A percentile compares a stretch with the other conserved stretches of the same genome.
phyloP scores from a whole-genome alignment of 2,329 filamentous ascomycete genomes.

The Phoma sp. region DNA sequence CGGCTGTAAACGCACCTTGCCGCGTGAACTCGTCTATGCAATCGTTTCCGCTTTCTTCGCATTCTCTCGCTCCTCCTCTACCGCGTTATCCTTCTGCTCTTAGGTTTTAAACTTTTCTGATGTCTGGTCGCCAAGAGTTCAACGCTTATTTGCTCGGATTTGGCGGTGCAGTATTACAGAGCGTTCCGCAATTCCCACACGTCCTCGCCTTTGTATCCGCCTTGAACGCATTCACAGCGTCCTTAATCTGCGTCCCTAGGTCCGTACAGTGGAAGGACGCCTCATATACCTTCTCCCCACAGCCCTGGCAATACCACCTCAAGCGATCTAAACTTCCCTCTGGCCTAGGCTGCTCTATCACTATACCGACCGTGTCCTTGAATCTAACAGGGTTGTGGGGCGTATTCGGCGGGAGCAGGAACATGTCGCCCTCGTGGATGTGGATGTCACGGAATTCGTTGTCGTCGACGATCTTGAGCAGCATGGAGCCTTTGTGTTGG shows the following conservation, averaged over 20 bases:
- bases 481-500: conserved; percentile 91
- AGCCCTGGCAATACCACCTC: conserved; percentile 87
- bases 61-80: conserved; percentile 8
- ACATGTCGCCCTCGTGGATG: conserved; percentile 93
- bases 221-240: conserved; percentile 83
- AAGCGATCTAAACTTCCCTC: conserved; percentile 75
- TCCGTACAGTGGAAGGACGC: conserved; percentile 87
- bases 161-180: conserved; percentile 74
- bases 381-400: conserved; percentile 96
- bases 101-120: conserved; percentile 8
- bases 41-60: conserved; percentile 6
- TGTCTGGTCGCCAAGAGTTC: neutral
- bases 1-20: conserved; percentile 9
- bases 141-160: conserved; percentile 2
- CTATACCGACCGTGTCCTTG: conserved; percentile 90
- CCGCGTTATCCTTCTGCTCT: conserved; percentile 10
- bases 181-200: conserved; percentile 76
- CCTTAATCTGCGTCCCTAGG: conserved; percentile 93
- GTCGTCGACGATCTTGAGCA: conserved; percentile 86
- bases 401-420: conserved; percentile 90
- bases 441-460: conserved; percentile 79
- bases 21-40: conserved; percentile 12
- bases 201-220: conserved; percentile 72
- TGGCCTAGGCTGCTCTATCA: conserved; percentile 85
- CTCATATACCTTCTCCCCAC: conserved; percentile 80